phyloP scores from a whole-genome alignment of 2,329 filamentous ascomycete genomes.

The Cytospora paraplurivora region DNA sequence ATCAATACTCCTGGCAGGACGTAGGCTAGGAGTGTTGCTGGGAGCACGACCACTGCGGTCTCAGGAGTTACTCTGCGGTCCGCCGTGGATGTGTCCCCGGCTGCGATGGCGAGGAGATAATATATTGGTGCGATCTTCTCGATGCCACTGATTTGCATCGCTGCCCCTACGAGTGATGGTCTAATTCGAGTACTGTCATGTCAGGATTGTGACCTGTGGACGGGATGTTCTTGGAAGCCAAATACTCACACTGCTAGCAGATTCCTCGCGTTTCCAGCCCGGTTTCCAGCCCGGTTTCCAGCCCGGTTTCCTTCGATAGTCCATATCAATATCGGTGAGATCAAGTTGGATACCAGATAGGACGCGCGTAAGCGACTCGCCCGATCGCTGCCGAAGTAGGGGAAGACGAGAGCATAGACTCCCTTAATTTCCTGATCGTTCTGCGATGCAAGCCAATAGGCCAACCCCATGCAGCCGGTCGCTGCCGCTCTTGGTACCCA shows the following conservation, averaged over 20 bases:
- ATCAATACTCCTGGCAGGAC: constrained; percentile 18
- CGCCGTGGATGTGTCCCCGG: not conserved
- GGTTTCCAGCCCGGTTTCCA: constrained; percentile 1
- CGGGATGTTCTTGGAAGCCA: too few species aligned
- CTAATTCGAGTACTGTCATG: not conserved
- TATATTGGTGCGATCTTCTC: constrained; percentile 21
- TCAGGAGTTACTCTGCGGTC: not conserved
- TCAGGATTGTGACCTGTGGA: not conserved
- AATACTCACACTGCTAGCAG: constrained; percentile 14
- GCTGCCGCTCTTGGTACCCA: constrained; percentile 16
- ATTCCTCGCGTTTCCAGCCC: not conserved
- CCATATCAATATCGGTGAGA: constrained; percentile 26
- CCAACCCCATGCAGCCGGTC: constrained; percentile 1
- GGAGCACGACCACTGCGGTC: constrained; percentile 15
- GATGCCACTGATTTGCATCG: constrained; percentile 18
- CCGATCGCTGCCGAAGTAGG: constrained; percentile 16
- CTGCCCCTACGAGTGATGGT: not conserved
- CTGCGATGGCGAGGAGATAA: constrained; percentile 12
- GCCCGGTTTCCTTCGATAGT: constrained; percentile 17
- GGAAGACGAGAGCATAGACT: constrained; percentile 8
- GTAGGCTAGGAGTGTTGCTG: constrained; percentile 18
- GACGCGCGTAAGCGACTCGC: constrained; percentile 1
- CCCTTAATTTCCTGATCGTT: not conserved
- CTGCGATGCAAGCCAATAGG: constrained; percentile 5
- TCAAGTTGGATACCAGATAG: constrained; percentile 10